Base-by-base conservation (phyloP, 1,284 basidiomycete species). In the Prillingera fragicola region DNA sequence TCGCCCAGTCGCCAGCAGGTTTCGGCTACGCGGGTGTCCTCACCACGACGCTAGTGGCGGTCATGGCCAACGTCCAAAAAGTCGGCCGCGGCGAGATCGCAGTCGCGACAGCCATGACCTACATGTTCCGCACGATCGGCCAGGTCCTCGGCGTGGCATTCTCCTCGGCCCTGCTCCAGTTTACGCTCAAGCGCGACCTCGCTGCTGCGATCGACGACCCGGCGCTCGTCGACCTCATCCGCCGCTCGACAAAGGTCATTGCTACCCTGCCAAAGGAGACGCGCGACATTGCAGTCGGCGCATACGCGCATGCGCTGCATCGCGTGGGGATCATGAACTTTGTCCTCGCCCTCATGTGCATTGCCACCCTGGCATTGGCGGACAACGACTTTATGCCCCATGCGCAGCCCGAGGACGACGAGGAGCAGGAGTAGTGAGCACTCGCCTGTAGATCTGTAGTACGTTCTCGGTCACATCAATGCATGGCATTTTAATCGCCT, bases 61-160 rank as follows among this genome's bases (percentile, higher is more conserved):
- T 67, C 18, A 65, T 67, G 56, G 57, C 59, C 26, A 50, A 62
- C 43, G 55, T 67, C 5, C 49, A 50, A n/a, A 53, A 51, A 13
- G 54, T 54, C 21, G 63, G 60, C 29, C 57, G 53, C 24, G 57
- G 59, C 13, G 63, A 63, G 37, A 57, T 54, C 17, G 65, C 88
- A 6, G 82, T 91, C 27, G 87, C 85, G 40, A 91, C 85, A 26
- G 85, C 87, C 64, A 85, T 91, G 60, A 87, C 85, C 18, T 92
- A 92, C 70, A 75, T 91, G 43, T 90, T 89, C 74, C 77, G 88
- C 56, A 88, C 87, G 9, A 85, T 86, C 13, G 89, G 88, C 10
- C 89, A 91, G 73, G 89, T 90, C n/a, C 77, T 91, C 39, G 88
- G 88, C 33, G 88, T 92, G 41, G 84, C 84, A 55, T 72, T 90